A percentile compares a stretch with the other conserved stretches of the same genome.
phyloP scores from a whole-genome alignment of 2,329 filamentous ascomycete genomes.

The Fusarium torulosum region DNA sequence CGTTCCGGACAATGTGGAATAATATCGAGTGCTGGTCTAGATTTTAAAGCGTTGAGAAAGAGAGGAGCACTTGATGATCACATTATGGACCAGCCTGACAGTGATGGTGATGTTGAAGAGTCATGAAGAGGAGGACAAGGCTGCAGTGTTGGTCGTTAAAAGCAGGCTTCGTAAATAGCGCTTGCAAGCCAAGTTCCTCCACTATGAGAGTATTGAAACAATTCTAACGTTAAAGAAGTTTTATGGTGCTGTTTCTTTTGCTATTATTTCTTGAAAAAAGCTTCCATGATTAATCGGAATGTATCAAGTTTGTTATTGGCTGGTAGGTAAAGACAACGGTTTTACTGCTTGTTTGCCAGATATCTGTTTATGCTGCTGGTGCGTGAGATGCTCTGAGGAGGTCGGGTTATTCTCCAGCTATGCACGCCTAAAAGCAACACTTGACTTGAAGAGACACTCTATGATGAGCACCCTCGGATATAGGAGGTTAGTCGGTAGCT shows the following conservation, averaged over 20 bases:
- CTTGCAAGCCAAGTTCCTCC: conserved; percentile 20
- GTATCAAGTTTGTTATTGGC: not conserved
- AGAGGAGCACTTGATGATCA: conserved; percentile 49
- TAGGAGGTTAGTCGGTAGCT: conserved; percentile 26
- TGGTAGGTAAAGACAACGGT: not conserved
- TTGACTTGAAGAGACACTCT: not conserved
- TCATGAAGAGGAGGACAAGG: conserved; percentile 31
- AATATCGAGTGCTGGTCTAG: conserved; percentile 55
- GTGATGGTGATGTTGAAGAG: conserved; percentile 35
- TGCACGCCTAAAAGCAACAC: not conserved
- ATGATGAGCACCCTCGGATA: conserved; percentile 12
- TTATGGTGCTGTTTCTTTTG: not conserved
- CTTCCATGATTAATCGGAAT: not conserved
- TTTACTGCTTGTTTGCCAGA: not conserved
- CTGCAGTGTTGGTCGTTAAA: conserved; percentile 19
- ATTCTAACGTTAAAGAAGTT: conserved; percentile 21
- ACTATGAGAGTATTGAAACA: conserved; percentile 24
- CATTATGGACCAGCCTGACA: conserved; percentile 37
- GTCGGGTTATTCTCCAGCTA: no score
- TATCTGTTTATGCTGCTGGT: conserved; percentile 5
- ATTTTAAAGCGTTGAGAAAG: conserved; percentile 52
- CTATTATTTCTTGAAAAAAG: not conserved
- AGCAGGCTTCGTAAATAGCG: conserved; percentile 30
- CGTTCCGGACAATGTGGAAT: conserved; percentile 58
- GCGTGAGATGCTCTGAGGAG: no score